Evolutionary conservation across 2,329 filamentous ascomycete genomes (phyloP), one percentile per base, ranked within the genome.

Genomic region (Clarireedia homoeocarpa): DNA sequence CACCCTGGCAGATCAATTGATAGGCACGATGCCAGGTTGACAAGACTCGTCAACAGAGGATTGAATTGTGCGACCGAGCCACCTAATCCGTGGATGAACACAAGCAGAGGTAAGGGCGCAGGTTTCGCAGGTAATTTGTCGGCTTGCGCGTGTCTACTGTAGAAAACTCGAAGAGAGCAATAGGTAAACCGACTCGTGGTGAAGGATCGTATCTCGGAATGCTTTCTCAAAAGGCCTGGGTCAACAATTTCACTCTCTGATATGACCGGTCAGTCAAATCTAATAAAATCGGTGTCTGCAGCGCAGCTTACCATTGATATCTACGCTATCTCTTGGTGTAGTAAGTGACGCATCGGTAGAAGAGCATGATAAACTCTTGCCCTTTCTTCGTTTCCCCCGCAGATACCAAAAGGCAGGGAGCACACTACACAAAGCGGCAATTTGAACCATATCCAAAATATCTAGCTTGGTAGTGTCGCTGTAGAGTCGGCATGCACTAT

Each of bases 71-170:
- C 86, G 24, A 91, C 80, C 0, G 89, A 95, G 49, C 94, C 94
- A n/a, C 92, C 94, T 9, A 97, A 78, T 1, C 94, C 94, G 67
- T 97, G 94, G 56, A 97, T 78, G 68, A 95, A 96, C 45, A 97
- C 91, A 3, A 97, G 74, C 9, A 99, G 74, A 1, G 94, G 94
- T 10, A 96, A 73, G 0, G 88, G 85, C 0, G 81, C 78, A 1
- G 89, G 88, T 59, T 84, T 78, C 44, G 76, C 79, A 2, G 89
- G 90, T 4, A 97, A 78, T 69, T 94, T 88, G 58, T 85, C 81
- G n/a, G 85, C 83, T 67, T 96, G 90, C 20, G 84, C 81, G 71
- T 96, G 94, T 54, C 82, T 82, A 56, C 86, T 82, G 72, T 87
- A 91, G 71, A 97, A 96, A 45, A 91, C 84, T 56, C 92, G 84